Conservation (phyloP, 2,329 filamentous ascomycete genomes). For the Aspergillus piperis region DNA sequence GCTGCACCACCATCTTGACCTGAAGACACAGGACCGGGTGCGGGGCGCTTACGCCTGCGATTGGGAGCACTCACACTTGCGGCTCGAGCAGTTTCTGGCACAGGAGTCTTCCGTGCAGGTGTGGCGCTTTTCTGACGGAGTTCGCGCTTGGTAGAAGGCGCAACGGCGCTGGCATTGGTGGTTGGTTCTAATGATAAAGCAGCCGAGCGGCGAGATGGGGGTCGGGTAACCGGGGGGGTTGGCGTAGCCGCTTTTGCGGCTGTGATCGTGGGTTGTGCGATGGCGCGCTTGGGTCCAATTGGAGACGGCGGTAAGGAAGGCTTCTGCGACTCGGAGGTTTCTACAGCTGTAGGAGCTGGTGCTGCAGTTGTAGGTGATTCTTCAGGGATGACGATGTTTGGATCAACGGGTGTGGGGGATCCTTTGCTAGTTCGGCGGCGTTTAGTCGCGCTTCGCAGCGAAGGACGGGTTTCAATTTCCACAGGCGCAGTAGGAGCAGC, state of each 20-base stretch:
- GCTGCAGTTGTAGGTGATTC: conserved; percentile 42
- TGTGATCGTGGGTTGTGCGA: conserved; percentile 10
- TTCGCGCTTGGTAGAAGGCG: conserved; percentile 29
- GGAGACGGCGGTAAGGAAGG: conserved; percentile 28
- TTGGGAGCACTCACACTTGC: conserved; percentile 33
- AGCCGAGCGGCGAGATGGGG: conserved; percentile 33
- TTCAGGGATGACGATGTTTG: conserved; percentile 39
- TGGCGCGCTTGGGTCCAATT: conserved; percentile 26
- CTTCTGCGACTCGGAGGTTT: conserved; percentile 24
- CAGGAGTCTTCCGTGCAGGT: conserved; percentile 41
- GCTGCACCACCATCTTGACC: conserved; percentile 62
- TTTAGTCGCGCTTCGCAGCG: conserved; percentile 36
- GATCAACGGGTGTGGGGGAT: conserved; percentile 29
- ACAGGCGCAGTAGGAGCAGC: conserved; percentile 7
- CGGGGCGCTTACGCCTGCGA: conserved; percentile 59
- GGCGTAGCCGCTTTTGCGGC: conserved; percentile 10
- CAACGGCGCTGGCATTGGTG: conserved; percentile 15
- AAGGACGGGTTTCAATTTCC: conserved; percentile 27
- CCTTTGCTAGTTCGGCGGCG: conserved; percentile 41
- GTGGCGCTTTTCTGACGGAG: conserved; percentile 46
- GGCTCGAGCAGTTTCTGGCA: conserved; percentile 45
- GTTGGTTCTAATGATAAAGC: conserved; percentile 33
- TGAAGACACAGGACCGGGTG: conserved; percentile 60
- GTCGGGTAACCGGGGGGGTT: conserved; percentile 37
- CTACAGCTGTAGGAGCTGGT: conserved; percentile 37